Conservation (phyloP, 2,329 filamentous ascomycete genomes). For the Exophiala lecanii-corni region DNA sequence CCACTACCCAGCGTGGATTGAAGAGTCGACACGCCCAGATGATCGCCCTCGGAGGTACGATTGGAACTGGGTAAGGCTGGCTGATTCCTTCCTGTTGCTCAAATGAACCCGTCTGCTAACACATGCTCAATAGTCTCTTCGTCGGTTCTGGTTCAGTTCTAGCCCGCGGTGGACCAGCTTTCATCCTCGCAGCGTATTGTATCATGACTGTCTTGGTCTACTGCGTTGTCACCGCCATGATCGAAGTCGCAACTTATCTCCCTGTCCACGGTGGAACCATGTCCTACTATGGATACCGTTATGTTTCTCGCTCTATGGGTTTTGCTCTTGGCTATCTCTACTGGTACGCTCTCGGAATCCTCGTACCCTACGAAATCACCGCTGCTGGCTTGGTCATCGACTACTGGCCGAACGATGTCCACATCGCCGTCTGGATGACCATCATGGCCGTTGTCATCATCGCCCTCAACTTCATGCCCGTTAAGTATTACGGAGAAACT, state of each 20-base stretch:
- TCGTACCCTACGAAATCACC: constrained; percentile 57
- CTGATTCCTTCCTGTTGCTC: too few species aligned
- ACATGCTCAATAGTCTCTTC: constrained; percentile 18
- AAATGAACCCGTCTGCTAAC: too few species aligned
- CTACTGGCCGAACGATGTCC: constrained; percentile 51
- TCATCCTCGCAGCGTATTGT: constrained; percentile 24
- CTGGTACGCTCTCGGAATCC: constrained; percentile 46
- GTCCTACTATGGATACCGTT: constrained; percentile 41
- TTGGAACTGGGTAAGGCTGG: constrained; percentile 25
- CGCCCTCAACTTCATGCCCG: constrained; percentile 45
- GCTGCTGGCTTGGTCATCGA: constrained; percentile 62
- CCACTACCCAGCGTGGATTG: constrained; percentile 38
- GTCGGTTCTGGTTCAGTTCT: constrained; percentile 24
- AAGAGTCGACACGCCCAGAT: constrained; percentile 41
- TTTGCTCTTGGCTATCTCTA: constrained; percentile 44
- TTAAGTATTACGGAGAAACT: constrained; percentile 49
- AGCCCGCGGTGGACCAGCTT: constrained; percentile 22
- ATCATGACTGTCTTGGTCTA: constrained; percentile 44
- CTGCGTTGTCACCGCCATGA: constrained; percentile 44
- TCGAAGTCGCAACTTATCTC: constrained; percentile 40
- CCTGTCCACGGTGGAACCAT: constrained; percentile 42
- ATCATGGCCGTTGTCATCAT: constrained; percentile 58
- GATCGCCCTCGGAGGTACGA: constrained; percentile 27
- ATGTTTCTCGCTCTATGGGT: constrained; percentile 39
- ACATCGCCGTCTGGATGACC: constrained; percentile 48